These are phyloP conservation scores for Russula sp. DNA, from an alignment of 768 basidiomycete species.

Conservation along the genomic window DNA sequence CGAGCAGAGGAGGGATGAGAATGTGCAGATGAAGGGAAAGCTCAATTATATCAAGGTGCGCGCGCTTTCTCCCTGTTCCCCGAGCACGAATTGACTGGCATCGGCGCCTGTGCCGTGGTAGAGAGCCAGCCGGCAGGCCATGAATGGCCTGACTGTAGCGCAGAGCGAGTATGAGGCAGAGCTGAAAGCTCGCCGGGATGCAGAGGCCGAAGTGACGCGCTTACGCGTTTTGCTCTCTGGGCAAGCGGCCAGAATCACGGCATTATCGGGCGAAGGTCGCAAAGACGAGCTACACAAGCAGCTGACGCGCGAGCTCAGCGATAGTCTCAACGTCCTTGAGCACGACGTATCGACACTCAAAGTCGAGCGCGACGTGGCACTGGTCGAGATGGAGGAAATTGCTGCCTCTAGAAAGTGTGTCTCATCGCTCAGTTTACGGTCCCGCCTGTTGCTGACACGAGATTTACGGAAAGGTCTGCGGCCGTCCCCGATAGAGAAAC, in stretches of 20 bases:
- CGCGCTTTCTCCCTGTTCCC: not conserved
- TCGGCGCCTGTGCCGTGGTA: conserved; percentile 30
- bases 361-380: conserved; percentile 83
- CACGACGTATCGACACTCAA: conserved; percentile 80
- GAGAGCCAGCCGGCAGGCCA: conserved; percentile 88
- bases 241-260: conserved; percentile 80
- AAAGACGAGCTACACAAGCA: conserved; percentile 76
- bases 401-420: conserved; percentile 65
- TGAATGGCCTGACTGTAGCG: conserved; percentile 87
- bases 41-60: conserved; percentile 85
- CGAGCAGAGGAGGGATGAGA: conserved; percentile 57
- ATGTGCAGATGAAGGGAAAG: conserved; percentile 59
- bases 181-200: conserved; percentile 78
- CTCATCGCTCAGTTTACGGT: not conserved
- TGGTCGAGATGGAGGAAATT: conserved; percentile 93
- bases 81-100: not conserved
- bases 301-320: conserved; percentile 69
- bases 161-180: conserved; percentile 94
- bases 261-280: conserved; percentile 74
- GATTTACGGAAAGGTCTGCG: conserved; percentile 23
- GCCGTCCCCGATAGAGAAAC: conserved; percentile 22
- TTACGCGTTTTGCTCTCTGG: conserved; percentile 82
- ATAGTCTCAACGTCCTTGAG: conserved; percentile 73
- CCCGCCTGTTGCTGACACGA: not conserved
- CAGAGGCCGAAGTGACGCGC: conserved; percentile 86